Conservation (phyloP, 2,329 filamentous ascomycete species). For the Cyclaneusma minus region DNA sequence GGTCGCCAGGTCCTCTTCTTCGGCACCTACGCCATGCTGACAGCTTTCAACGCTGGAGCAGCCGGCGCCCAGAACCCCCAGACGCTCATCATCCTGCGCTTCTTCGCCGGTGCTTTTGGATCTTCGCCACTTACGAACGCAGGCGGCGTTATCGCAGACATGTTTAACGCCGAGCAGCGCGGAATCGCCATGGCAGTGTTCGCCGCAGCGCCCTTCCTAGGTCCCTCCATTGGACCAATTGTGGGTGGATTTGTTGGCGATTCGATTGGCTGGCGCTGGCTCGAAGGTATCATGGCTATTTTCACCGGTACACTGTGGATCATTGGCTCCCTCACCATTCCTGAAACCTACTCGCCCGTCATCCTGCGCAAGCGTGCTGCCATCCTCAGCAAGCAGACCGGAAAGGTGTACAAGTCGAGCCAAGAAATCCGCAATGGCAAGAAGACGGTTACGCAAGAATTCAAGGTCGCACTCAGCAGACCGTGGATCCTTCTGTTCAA, state of each 20-base stretch:
- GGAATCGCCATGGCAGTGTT: constrained; percentile 48
- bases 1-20: constrained; percentile 45
- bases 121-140: constrained; percentile 46
- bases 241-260: constrained; percentile 51
- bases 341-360: constrained; percentile 44
- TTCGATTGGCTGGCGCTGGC: constrained; percentile 55
- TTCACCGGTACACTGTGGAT: constrained; percentile 49
- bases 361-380: constrained; percentile 36
- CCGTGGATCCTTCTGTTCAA: constrained; percentile 55
- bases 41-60: constrained; percentile 44
- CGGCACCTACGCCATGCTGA: constrained; percentile 38
- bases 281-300: constrained; percentile 44
- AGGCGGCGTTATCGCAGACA: constrained; percentile 46
- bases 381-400: constrained; percentile 33
- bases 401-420: constrained; percentile 39
- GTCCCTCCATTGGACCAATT: constrained; percentile 49
- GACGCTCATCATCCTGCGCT: constrained; percentile 49
- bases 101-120: constrained; percentile 48
- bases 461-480: constrained; percentile 41
- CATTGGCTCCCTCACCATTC: constrained; percentile 31
- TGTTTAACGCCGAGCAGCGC: constrained; percentile 36
- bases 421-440: constrained; percentile 29
- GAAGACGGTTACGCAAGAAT: constrained; percentile 28
- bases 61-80: constrained; percentile 40
- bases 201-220: constrained; percentile 50